Evolutionary conservation across 805 yeast species (phyloP).

Genomic region (Suhomyces prunicola): DNA sequence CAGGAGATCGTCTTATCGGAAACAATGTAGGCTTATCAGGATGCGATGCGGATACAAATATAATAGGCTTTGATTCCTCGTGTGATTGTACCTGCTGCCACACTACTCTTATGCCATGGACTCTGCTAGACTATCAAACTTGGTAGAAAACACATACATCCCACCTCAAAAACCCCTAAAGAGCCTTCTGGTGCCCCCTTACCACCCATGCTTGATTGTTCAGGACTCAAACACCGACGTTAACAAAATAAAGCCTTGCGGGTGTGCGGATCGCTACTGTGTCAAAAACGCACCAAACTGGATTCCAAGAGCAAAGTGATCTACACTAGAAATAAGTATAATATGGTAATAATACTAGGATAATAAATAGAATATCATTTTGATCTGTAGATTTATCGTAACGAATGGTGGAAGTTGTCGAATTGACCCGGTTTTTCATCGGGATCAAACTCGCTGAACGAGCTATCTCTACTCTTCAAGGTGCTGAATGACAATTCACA

Average conservation of each 20-base stretch:
- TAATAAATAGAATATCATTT: not conserved
- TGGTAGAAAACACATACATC: conserved; percentile 44
- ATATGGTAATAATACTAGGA: not conserved
- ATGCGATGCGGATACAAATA: not conserved
- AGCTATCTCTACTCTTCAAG: not conserved
- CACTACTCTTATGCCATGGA: conserved; percentile 34
- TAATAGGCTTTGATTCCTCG: not conserved
- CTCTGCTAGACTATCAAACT: conserved; percentile 32
- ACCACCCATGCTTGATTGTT: conserved; percentile 57
- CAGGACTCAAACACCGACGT: conserved; percentile 54
- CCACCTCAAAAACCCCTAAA: conserved; percentile 31
- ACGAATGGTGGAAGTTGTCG: not conserved
- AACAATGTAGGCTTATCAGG: not conserved
- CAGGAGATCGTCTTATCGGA: not conserved
- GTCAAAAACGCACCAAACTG: conserved; percentile 38
- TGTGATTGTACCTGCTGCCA: not conserved
- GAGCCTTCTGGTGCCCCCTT: conserved; percentile 38
- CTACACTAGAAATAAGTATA: not conserved
- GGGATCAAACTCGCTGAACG: not conserved
- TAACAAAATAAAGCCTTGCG: conserved; percentile 36
- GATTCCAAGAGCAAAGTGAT: conserved; percentile 30
- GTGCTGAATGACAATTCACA: not conserved
- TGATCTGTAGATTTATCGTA: not conserved
- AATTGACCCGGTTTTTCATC: not conserved
- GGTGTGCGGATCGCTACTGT: conserved; percentile 40